phyloP scores from a whole-genome alignment of 2,329 filamentous ascomycete genomes.

The Colletotrichum coccodes region DNA sequence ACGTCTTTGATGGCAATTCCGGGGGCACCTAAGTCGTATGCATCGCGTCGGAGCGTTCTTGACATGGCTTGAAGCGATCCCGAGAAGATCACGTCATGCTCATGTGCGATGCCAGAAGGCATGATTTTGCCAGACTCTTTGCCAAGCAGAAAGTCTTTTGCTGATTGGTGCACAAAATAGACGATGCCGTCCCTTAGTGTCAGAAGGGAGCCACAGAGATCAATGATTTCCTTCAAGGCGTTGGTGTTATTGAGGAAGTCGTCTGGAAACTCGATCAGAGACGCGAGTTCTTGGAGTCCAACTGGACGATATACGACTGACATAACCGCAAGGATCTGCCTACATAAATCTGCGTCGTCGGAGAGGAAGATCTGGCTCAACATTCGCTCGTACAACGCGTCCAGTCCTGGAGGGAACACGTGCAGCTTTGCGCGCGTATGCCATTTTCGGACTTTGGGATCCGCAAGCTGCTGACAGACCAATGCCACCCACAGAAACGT shows the following conservation, averaged over 20 bases:
- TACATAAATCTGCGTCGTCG: conserved; percentile 42
- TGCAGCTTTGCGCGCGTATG: conserved; percentile 3
- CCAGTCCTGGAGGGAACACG: conserved; percentile 46
- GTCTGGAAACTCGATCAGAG: conserved; percentile 36
- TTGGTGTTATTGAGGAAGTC: background rate
- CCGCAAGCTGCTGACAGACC: conserved; percentile 30
- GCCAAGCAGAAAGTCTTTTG: conserved; percentile 49
- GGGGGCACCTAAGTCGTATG: background rate
- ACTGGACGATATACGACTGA: conserved; percentile 45
- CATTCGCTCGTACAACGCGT: conserved; percentile 50
- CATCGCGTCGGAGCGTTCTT: background rate
- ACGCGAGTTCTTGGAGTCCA: conserved; percentile 43
- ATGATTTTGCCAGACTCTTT: conserved; percentile 40
- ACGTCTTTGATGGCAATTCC: background rate
- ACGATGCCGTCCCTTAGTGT: conserved; percentile 42
- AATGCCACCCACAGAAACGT: conserved; percentile 53
- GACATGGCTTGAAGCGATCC: conserved; percentile 46
- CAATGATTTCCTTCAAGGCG: background rate
- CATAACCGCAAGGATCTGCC: conserved; percentile 44
- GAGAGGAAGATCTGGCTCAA: conserved; percentile 42
- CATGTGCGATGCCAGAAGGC: conserved; percentile 36
- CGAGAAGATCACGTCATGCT: conserved; percentile 45
- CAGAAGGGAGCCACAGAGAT: conserved; percentile 36
- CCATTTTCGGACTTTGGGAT: background rate
- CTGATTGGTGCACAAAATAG: conserved; percentile 55